phyloP scores from a whole-genome alignment of 345 rosid species.

The Psidium friedrichsthalianum region DNA sequence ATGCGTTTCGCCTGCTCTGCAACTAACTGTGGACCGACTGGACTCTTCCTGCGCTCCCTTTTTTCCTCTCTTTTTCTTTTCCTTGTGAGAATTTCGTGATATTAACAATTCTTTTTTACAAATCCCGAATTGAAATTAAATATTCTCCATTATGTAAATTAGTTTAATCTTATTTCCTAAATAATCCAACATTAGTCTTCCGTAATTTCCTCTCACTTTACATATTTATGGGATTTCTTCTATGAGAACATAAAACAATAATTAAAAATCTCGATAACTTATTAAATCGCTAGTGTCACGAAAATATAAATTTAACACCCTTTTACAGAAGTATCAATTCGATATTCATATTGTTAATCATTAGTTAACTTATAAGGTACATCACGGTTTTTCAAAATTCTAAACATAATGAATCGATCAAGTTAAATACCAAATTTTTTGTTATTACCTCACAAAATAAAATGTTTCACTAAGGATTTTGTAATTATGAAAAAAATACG shows the following conservation, averaged over 20 bases:
- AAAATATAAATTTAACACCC: not conserved
- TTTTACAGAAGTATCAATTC: not conserved
- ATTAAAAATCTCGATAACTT: not conserved
- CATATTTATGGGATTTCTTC: not conserved
- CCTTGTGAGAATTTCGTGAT: not conserved
- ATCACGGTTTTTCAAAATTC: not conserved
- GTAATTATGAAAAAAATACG: not conserved
- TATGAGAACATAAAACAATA: fast-evolving
- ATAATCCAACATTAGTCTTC: too few species aligned
- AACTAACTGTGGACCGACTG: not conserved
- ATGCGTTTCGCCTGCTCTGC: not conserved
- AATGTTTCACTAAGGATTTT: not conserved
- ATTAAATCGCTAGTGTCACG: not conserved
- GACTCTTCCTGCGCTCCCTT: not conserved
- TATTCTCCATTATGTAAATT: not conserved
- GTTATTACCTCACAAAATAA: not conserved
- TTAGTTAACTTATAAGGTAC: fast-evolving
- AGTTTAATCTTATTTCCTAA: not conserved
- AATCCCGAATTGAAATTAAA: not conserved
- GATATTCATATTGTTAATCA: not conserved
- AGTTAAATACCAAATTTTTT: not conserved
- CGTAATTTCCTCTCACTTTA: not conserved
- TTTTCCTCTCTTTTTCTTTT: not conserved
- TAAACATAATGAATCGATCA: fast-evolving
- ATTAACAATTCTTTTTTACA: too few species aligned